These are phyloP conservation scores for Fusarium poae DNA, from an alignment of 2,329 filamentous ascomycete genomes.

Conservation along the genomic window DNA sequence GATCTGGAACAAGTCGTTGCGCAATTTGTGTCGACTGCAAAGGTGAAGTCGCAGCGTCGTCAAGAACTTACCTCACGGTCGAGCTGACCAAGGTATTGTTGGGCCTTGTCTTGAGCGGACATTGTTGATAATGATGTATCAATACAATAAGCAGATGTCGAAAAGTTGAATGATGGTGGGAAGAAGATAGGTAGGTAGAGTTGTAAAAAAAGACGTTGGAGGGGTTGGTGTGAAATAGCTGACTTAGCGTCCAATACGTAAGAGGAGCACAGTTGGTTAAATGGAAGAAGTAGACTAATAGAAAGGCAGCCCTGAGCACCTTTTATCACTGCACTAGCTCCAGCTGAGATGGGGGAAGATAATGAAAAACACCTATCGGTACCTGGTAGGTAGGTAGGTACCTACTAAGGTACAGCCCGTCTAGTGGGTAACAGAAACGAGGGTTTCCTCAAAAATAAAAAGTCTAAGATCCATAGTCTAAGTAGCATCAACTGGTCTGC, in stretches of 20 bases:
- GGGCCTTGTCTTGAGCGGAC: conserved; percentile 80
- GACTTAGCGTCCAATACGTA: conserved; percentile 40
- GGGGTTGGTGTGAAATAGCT: conserved; percentile 40
- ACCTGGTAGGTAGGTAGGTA: too few relatives aligned
- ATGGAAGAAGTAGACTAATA: conserved; percentile 34
- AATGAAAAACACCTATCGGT: background rate
- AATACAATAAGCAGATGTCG: background rate
- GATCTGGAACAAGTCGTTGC: conserved; percentile 9
- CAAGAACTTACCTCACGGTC: conserved; percentile 79
- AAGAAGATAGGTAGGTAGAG: conserved; percentile 2
- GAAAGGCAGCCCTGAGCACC: conserved; percentile 40
- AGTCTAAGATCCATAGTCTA: too few relatives aligned
- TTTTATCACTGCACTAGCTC: conserved; percentile 49
- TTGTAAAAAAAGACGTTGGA: conserved; percentile 36
- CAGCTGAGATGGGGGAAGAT: conserved; percentile 26
- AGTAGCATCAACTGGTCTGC: too few relatives aligned
- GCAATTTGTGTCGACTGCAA: conserved; percentile 34
- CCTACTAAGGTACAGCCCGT: too few relatives aligned
- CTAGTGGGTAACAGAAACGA: too few relatives aligned
- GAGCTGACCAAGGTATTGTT: conserved; percentile 81
- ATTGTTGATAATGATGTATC: conserved; percentile 58
- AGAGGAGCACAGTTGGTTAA: conserved; percentile 23
- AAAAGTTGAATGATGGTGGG: conserved; percentile 32
- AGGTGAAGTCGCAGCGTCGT: conserved; percentile 12
- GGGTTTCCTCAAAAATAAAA: too few relatives aligned